phyloP scores from a whole-genome alignment of 306 rosid species.

The Dicorynia guianensis region DNA sequence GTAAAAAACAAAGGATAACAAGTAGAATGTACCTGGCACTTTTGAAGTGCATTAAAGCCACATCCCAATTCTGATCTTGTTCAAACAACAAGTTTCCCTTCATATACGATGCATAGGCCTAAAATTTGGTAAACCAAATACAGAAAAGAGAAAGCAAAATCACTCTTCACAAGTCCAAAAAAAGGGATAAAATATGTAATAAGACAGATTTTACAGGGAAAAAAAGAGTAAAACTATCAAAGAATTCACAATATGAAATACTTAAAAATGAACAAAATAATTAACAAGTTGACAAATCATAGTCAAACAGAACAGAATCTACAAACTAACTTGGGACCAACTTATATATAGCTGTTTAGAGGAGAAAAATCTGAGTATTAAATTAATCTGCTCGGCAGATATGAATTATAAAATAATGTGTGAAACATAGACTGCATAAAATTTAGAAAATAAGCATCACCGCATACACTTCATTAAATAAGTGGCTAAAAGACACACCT shows the following conservation, averaged over 20 bases:
- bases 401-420: neutral
- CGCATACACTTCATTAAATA: constrained; percentile 19
- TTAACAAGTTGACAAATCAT: constrained; percentile 14
- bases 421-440: constrained; percentile 5
- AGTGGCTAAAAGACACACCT: constrained; percentile 60
- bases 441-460: neutral
- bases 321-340: constrained; percentile 30
- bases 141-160: constrained; percentile 16
- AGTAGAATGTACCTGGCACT: constrained; percentile 79
- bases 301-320: constrained; percentile 15
- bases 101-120: constrained; percentile 98
- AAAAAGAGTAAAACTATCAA: constrained; percentile 17
- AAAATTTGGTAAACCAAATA: constrained; percentile 36
- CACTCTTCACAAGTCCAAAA: constrained; percentile 10
- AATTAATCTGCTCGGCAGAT: neutral
- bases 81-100: constrained; percentile 95
- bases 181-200: neutral
- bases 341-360: neutral
- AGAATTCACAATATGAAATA: constrained; percentile 27
- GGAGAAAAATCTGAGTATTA: constrained; percentile 28
- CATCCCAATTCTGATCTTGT: constrained; percentile 95
- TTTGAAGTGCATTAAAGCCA: constrained; percentile 88
- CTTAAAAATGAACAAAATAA: neutral
- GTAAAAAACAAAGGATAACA: constrained; percentile 26
- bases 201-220: neutral